Conservation (phyloP, 129 eudicot genomes). For the Flaveria bidentis region DNA sequence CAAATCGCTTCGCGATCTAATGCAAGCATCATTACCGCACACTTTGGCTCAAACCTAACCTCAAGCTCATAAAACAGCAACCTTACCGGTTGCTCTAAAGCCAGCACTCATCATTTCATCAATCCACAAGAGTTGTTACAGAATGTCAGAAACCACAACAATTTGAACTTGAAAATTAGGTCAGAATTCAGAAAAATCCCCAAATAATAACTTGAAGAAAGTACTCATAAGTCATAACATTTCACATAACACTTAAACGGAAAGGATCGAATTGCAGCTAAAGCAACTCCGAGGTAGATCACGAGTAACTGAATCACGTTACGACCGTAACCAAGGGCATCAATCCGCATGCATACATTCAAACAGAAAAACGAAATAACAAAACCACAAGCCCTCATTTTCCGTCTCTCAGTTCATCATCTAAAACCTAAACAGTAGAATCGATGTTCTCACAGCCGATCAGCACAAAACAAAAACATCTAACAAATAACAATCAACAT, state of each 20-base stretch:
- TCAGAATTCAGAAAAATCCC: not conserved
- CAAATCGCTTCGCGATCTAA: too few species aligned
- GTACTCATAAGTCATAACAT: not conserved
- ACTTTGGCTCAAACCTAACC: too few species aligned
- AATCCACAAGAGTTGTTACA: too few species aligned
- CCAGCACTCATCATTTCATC: too few species aligned
- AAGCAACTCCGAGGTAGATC: not conserved
- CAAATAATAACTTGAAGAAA: not conserved
- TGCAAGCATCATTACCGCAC: too few species aligned
- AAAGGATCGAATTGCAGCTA: not conserved
- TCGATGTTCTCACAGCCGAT: not conserved
- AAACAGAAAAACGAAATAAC: not conserved
- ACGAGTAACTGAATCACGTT: conserved; percentile 1
- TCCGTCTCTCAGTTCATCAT: not conserved
- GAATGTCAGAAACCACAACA: conserved; percentile 3
- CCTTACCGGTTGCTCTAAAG: too few species aligned
- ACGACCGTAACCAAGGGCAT: not conserved
- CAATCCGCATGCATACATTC: conserved; percentile 18
- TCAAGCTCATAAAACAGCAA: too few species aligned
- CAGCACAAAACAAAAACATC: not conserved
- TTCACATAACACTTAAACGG: conserved; percentile 7
- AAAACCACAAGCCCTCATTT: not conserved
- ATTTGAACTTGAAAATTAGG: conserved; percentile 15
- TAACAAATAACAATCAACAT: not conserved
- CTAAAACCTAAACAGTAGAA: not conserved